Conservation (phyloP, 2,329 filamentous ascomycete species). For the Ophiostoma fasciatum region DNA sequence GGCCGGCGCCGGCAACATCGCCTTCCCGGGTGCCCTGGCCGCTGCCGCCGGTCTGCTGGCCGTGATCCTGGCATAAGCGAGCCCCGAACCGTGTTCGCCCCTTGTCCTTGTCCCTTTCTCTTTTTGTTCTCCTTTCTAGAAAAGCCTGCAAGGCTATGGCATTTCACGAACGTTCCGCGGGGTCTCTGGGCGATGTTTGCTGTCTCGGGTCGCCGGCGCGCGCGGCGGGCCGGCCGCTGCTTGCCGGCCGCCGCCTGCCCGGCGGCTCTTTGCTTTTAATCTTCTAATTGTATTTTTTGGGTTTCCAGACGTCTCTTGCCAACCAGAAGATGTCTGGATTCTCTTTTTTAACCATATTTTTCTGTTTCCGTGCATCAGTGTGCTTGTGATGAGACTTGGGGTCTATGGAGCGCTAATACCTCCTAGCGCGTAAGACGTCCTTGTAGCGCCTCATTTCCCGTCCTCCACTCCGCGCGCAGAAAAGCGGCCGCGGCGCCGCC, state of each 20-base stretch:
- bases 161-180: conserved; percentile 10
- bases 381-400: too few relatives aligned
- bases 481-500: too few relatives aligned
- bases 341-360: conserved; percentile 9
- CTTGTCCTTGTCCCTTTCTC: conserved; percentile 1
- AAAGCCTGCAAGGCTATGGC: conserved; percentile 27
- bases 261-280: conserved; percentile 32
- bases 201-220: too few relatives aligned
- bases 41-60: conserved; percentile 39
- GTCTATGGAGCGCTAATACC: too few relatives aligned
- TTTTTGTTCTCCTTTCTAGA: conserved; percentile 21
- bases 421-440: too few relatives aligned
- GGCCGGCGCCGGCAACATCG: conserved; percentile 37
- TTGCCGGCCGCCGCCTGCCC: too few relatives aligned
- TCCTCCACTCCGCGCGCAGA: too few relatives aligned
- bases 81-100: conserved; percentile 3
- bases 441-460: too few relatives aligned
- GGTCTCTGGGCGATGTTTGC: too few relatives aligned
- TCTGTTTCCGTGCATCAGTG: neutral
- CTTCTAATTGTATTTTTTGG: conserved; percentile 27
- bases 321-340: conserved; percentile 3
- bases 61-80: conserved; percentile 37
- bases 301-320: too few relatives aligned
- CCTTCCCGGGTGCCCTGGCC: conserved; percentile 38
- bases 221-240: too few relatives aligned